Base-by-base conservation (phyloP, 176 grass and related monocot species). In the sorghum (Sorghum bicolor) region DNA sequence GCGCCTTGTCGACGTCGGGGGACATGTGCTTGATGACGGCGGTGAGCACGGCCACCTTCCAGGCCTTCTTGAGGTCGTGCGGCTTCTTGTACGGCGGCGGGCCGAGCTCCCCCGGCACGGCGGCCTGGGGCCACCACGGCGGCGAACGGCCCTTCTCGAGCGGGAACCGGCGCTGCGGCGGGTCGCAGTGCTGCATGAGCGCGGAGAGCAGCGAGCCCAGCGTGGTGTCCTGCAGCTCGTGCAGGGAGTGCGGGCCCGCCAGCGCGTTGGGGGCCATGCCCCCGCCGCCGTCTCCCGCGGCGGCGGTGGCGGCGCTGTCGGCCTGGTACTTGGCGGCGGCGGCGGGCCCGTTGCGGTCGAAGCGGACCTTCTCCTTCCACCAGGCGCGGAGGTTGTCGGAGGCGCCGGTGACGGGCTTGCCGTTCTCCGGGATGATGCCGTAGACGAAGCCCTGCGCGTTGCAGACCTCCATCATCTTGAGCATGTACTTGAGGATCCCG, bases 401-500 rank as follows among this genome's bases (percentile, higher is more conserved):
- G 47, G 95, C 92, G 78, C 95, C 95, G 60, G 86, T 92, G 5
- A 97, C 95, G 33, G 92, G 95, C 83, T 94, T 94, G 70, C 95
- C 95, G 17, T 91, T 93, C 83, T 97, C 95, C 3, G 90, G 95
- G 65, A 97, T 89, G 82, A 97, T 97, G 48, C 95, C 95, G 77
- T 97, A 97, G 9, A 97, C 92, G 78, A 97, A 97, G 13, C 95
- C 95, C 86, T 97, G 95, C 19, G 95, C 95, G 50, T 91, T 93
- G 88, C 95, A 97, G 5, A 84, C 92, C 82, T 97, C 95, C 95
- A 97, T 94, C 95, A 97, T 94, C 81, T 97, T 97, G 41, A 97
- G 82, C 95, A 97, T 94, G 88, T 97, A 94, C 78, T 93, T 94
- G 67, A 97, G 91, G 82, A 97, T 94, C 47, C 92, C 90, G 50